phyloP scores from a whole-genome alignment of 1,139 yeast genomes.

The Pichia sorboxylosa region DNA sequence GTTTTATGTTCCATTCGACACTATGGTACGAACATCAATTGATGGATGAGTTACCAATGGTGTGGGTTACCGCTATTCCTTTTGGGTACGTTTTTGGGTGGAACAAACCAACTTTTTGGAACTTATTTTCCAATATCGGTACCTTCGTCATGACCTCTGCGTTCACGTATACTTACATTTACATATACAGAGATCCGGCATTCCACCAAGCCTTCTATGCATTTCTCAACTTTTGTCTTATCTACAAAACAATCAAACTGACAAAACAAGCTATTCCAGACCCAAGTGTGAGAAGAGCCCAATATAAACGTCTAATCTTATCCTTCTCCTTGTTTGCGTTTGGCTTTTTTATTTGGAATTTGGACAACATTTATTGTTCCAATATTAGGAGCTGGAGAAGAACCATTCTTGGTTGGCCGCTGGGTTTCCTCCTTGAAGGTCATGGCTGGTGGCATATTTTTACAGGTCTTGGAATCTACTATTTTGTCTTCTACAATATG shows the following conservation, averaged over 20 bases:
- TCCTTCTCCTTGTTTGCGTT: conserved; percentile 35
- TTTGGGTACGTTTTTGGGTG: conserved; percentile 82
- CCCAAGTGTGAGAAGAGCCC: conserved; percentile 10
- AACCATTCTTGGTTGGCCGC: conserved; percentile 63
- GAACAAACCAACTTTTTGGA: conserved; percentile 30
- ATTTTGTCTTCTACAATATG: conserved; percentile 25
- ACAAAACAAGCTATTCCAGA: conserved; percentile 16
- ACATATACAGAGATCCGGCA: conserved; percentile 66
- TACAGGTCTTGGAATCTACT: conserved; percentile 56
- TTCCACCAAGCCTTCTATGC: conserved; percentile 80
- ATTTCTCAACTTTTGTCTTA: conserved; percentile 35
- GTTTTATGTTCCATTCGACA: conserved; percentile 96
- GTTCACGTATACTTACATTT: conserved; percentile 50
- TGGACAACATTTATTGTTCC: conserved; percentile 76
- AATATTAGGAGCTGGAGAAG: conserved; percentile 54
- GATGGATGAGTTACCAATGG: conserved; percentile 94
- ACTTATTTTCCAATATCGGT: conserved; percentile 21
- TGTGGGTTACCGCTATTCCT: conserved; percentile 92
- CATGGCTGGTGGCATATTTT: conserved; percentile 98
- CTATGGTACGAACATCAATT: conserved; percentile 77
- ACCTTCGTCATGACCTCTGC: conserved; percentile 46
- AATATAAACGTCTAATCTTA: conserved; percentile 19
- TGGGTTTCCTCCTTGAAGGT: conserved; percentile 78
- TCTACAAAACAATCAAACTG: conserved; percentile 20
- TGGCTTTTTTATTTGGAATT: conserved; percentile 77